Base-by-base conservation (phyloP, 176 grass and related monocot genomes). In the Raddia distichophylla region DNA sequence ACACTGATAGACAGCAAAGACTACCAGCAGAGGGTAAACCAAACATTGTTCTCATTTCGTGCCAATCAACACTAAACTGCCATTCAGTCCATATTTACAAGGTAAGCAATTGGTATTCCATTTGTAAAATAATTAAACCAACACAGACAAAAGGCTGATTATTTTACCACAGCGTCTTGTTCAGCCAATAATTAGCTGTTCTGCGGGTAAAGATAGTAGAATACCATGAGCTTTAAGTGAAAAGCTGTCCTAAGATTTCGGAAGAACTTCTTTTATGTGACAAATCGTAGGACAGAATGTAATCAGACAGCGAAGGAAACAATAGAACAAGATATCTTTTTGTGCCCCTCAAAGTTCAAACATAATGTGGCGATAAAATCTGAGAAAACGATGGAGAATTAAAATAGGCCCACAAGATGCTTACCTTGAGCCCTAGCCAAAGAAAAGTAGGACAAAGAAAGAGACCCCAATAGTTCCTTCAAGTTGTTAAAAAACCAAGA, bases 381-480 rank as follows among this genome's bases (percentile, higher is more conserved):
- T 90, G 68, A 79, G 82, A 90, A 69, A 88, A 90, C 44, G 66
- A 85, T 67, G 69, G 86, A 37, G 86, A 91, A 87, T 63, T 89
- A 83, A 83, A 90, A 93, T 84, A 83, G 80, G 33, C 64, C 48
- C 62, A 88, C 33, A 2, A 86, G 67, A 96, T 93, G 65, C 90
- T 67, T 19, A 72, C 77, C 87, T 91, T 87, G 74, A 88, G 75
- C 73, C 72, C 75, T 50, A 80, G 80, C 73, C 59, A 87, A 82
- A 89, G 22, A 84, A 86, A 85, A 85, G 84, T 46, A 83, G 50
- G 88, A 87, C 82, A 91, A 48, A 69, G 88, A 93, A 90, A 85
- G 56, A 73, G 78, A 86, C 74, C 73, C 66, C 45, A 75, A 58
- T 59, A 82, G 79, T 56, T 87, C 71, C 59, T 86, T 79, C 50